A percentile compares a stretch with the other conserved stretches of the same genome.
These are phyloP conservation scores for Colletotrichum caudatum DNA, from an alignment of 2,329 filamentous ascomycete species.

Conservation along the genomic window DNA sequence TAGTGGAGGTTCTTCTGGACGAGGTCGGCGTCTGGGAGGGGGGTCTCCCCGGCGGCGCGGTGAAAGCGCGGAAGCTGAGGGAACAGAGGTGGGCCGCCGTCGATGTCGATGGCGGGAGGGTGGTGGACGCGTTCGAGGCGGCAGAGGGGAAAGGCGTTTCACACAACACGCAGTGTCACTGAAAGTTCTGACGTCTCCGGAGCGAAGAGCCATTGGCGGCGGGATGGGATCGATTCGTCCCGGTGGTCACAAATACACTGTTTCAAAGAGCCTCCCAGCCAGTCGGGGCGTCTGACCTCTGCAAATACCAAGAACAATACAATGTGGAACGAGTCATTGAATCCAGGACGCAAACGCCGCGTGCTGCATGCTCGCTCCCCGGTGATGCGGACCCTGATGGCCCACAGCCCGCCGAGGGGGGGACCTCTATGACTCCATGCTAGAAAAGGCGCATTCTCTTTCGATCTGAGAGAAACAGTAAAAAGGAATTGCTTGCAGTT, in stretches of 20 bases:
- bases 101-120: slow-evolving; percentile 53
- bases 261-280: neutral
- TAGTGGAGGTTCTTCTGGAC: slow-evolving; percentile 65
- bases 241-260: neutral
- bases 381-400: slow-evolving; percentile 35
- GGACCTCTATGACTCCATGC: slow-evolving; percentile 11
- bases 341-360: neutral
- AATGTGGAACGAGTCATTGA: neutral
- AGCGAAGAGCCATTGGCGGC: neutral
- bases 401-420: neutral
- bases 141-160: slow-evolving; percentile 1
- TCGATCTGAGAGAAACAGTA: neutral
- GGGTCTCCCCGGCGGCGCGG: neutral
- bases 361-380: neutral
- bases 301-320: neutral
- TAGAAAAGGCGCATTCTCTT: neutral
- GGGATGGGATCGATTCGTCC: slow-evolving; percentile 6
- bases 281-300: neutral
- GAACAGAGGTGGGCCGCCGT: slow-evolving; percentile 68
- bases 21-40: slow-evolving; percentile 60
- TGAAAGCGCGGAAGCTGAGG: slow-evolving; percentile 49
- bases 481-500: neutral
- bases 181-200: neutral
- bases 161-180: neutral
- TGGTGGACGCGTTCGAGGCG: slow-evolving; percentile 55